Conservation (phyloP, 2,329 filamentous ascomycete genomes). For the Epicoccum nigrum region DNA sequence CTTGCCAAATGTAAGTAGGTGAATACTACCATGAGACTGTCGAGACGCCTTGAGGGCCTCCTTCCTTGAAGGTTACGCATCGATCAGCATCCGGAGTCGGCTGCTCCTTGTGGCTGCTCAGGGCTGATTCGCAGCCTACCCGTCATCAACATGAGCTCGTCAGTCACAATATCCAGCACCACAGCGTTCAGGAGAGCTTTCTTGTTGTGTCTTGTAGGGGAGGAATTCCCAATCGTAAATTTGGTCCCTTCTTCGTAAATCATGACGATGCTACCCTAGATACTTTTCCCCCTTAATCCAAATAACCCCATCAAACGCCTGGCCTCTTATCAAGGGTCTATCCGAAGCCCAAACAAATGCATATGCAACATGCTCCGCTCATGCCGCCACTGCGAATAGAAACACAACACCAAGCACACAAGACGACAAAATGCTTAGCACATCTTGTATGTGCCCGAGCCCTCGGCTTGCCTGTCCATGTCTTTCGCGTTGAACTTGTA, state of each 20-base stretch:
- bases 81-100: too few species aligned
- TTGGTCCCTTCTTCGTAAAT: conserved; percentile 45
- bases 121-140: too few species aligned
- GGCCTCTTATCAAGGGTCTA: conserved; percentile 16
- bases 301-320: conserved; percentile 12
- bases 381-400: conserved; percentile 1
- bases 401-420: background rate
- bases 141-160: too few species aligned
- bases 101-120: too few species aligned
- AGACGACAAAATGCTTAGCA: conserved; percentile 34
- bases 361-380: conserved; percentile 9
- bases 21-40: too few species aligned
- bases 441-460: conserved; percentile 80
- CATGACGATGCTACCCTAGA: conserved; percentile 43
- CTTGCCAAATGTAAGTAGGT: too few species aligned
- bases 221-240: conserved; percentile 44
- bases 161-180: background rate
- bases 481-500: conserved; percentile 84
- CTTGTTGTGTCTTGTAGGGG: conserved; percentile 31
- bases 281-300: conserved; percentile 25
- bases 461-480: conserved; percentile 69
- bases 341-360: conserved; percentile 16
- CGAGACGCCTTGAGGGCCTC: too few species aligned
- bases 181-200: background rate
- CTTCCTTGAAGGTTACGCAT: too few species aligned